Evolutionary conservation across 495 filamentous ascomycete species (phyloP), one percentile per base, ranked within the genome.

Genomic region (Tuber aestivum): DNA sequence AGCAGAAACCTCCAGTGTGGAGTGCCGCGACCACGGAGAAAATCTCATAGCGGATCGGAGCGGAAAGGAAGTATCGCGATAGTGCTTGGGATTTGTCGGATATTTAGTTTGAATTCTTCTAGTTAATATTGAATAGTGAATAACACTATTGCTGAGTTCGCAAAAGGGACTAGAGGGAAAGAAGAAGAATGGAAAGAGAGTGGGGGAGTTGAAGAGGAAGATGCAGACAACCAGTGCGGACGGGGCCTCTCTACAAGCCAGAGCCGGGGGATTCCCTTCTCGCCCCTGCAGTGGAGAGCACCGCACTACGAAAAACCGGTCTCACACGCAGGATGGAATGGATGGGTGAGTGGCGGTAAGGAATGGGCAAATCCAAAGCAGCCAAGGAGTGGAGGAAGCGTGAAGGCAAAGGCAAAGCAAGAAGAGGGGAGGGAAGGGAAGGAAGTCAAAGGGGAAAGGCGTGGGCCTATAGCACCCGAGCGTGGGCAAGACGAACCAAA

Each of bases 1-100:
- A 41, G 35, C n/a, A 48, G 76, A 56, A 45, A 70, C 61, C 70
- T 73, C 44, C 56, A 65, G 56, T 32, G 56, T 12, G n/a, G 56
- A 65, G n/a, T 32, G n/a, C 56, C 14, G 56, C n/a, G 56, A 27
- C 56, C 56, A 65, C 12, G 12, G n/a, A 65, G n/a, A 32, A 65
- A 65, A 65, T 32, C n/a, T 65, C 56, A 65, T 65, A 2, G 56
- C 18, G 56, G 27, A 14, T 16, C 10, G 56, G 56, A 32, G 56
- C 56, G 56, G 56, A 32, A 32, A 32, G 12, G n/a, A 32, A 32
- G 56, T n/a, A 32, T 16, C 56, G 32, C 56, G n/a, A 65, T 65
- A 12, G n/a, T 5, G 14, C 9, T 61, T 27, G 56, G n/a, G 32
- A 65, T 65, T 65, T 32, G 56, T 32, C 23, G n/a, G 56, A 32